Evolutionary conservation across 2,329 filamentous ascomycete species (phyloP).

Genomic region (Diplocarpon mali): DNA sequence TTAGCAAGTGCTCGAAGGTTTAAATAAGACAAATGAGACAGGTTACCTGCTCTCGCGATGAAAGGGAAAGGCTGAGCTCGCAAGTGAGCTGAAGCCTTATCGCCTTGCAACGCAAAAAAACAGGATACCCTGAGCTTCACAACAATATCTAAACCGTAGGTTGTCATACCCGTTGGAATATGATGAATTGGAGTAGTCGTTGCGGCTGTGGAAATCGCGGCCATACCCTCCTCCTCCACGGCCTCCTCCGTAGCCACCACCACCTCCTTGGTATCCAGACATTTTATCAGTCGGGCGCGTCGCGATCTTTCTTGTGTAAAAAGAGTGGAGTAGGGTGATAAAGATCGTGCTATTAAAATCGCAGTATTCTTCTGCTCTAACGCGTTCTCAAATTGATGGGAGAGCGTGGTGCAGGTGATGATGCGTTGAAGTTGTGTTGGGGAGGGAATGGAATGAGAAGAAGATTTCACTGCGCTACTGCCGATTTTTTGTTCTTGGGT

Average conservation of each 20-base stretch:
- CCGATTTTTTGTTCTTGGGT: too few relatives aligned
- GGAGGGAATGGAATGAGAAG: constrained; percentile 4
- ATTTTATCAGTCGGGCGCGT: constrained; percentile 5
- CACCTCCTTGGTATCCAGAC: constrained; percentile 43
- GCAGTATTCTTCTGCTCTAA: constrained; percentile 6
- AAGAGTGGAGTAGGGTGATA: constrained; percentile 8
- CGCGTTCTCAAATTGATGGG: constrained; percentile 17
- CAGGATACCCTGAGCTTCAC: constrained; percentile 24
- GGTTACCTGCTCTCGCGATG: constrained; percentile 16
- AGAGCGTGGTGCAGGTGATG: constrained; percentile 14
- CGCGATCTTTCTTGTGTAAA: constrained; percentile 8
- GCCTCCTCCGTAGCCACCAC: constrained; percentile 36
- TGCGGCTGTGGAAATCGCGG: constrained; percentile 38
- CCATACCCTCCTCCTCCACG: constrained; percentile 37
- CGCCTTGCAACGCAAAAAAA: constrained; percentile 25
- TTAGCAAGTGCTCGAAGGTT: constrained; percentile 28
- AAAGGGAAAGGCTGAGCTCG: constrained; percentile 5
- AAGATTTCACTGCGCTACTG: not conserved
- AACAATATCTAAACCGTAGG: constrained; percentile 29
- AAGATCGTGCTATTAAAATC: constrained; percentile 7
- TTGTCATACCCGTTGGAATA: constrained; percentile 39
- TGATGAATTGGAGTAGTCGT: constrained; percentile 35
- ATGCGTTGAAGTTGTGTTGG: constrained; percentile 6
- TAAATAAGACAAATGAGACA: constrained; percentile 8
- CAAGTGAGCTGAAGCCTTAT: constrained; percentile 14